These are phyloP conservation scores for Leishmania mexicana DNA, from an alignment of 208 protist genomes.

Conservation along the genomic window DNA sequence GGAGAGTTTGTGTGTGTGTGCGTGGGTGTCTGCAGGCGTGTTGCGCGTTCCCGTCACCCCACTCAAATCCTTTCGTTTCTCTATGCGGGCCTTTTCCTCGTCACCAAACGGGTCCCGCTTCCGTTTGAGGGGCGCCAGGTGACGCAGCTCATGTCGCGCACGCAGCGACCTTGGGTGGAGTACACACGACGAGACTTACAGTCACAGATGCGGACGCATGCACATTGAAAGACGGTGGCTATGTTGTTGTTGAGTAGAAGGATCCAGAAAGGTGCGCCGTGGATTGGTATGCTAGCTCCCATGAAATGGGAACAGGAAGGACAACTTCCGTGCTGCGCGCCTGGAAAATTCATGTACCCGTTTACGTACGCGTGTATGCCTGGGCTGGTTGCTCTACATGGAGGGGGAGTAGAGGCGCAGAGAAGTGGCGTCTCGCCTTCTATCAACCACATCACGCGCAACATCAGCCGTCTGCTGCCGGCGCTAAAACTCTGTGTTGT, in stretches of 20 bases:
- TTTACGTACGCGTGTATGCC: background rate
- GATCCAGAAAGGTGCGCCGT: background rate
- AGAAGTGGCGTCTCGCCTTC: background rate
- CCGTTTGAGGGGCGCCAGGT: too few species aligned
- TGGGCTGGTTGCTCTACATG: background rate
- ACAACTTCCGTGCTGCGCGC: background rate
- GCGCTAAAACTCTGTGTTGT: constrained; percentile 60
- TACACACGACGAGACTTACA: background rate
- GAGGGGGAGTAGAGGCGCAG: background rate
- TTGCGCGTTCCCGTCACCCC: background rate
- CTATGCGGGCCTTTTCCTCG: background rate
- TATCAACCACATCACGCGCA: background rate
- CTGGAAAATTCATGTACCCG: background rate
- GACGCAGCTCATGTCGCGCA: background rate
- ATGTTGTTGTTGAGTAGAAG: background rate
- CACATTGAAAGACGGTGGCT: background rate
- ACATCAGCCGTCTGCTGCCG: background rate
- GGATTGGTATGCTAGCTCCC: background rate
- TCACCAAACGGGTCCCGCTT: too few species aligned
- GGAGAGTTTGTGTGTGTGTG: background rate
- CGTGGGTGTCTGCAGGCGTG: too few species aligned
- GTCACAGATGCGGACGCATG: background rate
- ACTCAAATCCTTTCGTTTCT: background rate
- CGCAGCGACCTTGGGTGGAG: background rate
- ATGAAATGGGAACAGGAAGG: background rate